Conservation (phyloP, 2,329 filamentous ascomycete species). For the Exophiala sp. region DNA sequence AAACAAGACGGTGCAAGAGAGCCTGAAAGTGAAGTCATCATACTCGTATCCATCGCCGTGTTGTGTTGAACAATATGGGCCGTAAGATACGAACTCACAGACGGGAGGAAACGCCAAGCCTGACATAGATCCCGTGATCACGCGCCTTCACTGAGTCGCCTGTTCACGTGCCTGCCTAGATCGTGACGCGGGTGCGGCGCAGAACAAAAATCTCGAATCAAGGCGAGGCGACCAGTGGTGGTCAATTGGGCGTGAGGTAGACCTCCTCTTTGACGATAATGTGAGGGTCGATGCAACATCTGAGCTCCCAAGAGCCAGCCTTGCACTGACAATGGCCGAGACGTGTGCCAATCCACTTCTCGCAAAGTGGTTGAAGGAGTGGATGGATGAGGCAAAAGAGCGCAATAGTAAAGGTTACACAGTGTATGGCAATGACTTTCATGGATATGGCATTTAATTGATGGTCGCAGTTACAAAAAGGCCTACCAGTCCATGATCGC, state of each 20-base stretch:
- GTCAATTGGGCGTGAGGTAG: background rate
- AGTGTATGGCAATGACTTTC: conserved; percentile 35
- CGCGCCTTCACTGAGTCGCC: background rate
- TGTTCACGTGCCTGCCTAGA: background rate
- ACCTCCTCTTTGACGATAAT: background rate
- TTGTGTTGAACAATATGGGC: no score
- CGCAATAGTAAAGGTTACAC: conserved; percentile 66
- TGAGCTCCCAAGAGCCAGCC: conserved; percentile 6
- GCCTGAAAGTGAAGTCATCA: no score
- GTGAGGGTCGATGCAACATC: background rate
- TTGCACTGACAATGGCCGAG: conserved; percentile 33
- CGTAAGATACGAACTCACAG: no score
- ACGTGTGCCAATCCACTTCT: conserved; percentile 66
- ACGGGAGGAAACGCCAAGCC: background rate
- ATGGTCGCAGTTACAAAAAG: conserved; percentile 60
- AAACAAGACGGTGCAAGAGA: no score
- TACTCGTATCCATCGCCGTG: no score
- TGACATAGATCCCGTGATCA: background rate
- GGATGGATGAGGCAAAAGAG: conserved; percentile 66
- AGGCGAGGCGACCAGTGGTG: no score
- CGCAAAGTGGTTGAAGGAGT: conserved; percentile 72
- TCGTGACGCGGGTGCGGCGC: no score
- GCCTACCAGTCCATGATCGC: conserved; percentile 74
- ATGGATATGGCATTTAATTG: background rate
- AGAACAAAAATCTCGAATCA: no score